Evolutionary conservation across 2,329 filamentous ascomycete genomes (phyloP).

Genomic region (Thielaviopsis musarum): DNA sequence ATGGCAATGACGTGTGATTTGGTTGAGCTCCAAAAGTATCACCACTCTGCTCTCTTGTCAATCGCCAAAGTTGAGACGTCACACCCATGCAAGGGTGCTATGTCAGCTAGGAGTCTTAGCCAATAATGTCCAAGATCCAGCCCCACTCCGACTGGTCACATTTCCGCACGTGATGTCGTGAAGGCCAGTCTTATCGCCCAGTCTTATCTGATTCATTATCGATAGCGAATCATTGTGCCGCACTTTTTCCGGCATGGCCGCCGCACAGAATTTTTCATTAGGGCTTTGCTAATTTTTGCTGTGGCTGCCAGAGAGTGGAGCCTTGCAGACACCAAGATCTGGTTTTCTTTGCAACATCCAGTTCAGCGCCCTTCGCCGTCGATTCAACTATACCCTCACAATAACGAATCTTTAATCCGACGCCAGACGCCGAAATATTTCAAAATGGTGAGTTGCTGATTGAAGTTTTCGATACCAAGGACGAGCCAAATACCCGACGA

Average conservation of each 20-base stretch:
- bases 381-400: slow-evolving; percentile 11
- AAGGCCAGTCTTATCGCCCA: slow-evolving; percentile 16
- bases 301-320: slow-evolving; percentile 10
- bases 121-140: background rate
- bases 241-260: slow-evolving; percentile 4
- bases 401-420: slow-evolving; percentile 11
- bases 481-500: background rate
- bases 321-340: slow-evolving; percentile 10
- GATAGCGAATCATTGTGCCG: slow-evolving; percentile 7
- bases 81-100: slow-evolving; percentile 9
- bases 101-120: slow-evolving; percentile 4
- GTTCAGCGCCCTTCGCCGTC: slow-evolving; percentile 11
- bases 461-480: background rate
- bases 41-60: background rate
- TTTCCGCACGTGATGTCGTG: background rate
- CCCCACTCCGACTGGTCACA: background rate
- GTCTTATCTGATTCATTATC: slow-evolving; percentile 12
- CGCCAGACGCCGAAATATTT: slow-evolving; percentile 12
- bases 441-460: slow-evolving; percentile 12
- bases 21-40: slow-evolving; percentile 8
- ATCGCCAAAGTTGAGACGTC: slow-evolving; percentile 1
- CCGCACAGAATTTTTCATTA: slow-evolving; percentile 11
- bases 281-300: slow-evolving; percentile 11
- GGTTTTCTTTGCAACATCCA: slow-evolving; percentile 12
- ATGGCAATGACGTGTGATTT: slow-evolving; percentile 8